Conservation (phyloP, 352 stramenopile species). For the Globisporangium emineosum region DNA sequence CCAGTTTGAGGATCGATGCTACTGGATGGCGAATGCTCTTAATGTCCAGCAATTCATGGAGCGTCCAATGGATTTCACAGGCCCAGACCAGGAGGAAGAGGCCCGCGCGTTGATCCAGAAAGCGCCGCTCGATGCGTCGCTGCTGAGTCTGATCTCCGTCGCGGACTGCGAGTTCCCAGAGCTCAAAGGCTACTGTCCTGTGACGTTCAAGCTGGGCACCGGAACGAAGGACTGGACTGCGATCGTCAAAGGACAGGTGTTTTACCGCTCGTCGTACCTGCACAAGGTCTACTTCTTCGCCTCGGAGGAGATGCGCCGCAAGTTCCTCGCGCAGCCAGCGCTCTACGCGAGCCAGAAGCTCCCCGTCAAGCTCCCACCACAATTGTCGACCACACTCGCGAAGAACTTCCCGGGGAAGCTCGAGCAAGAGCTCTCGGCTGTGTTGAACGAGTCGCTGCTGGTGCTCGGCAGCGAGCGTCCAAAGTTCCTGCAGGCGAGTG, state of each 20-base stretch:
- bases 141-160: conserved; percentile 59
- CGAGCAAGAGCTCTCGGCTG: conserved; percentile 56
- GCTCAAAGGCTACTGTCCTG: conserved; percentile 71
- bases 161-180: conserved; percentile 68
- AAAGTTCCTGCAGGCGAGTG: conserved; percentile 51
- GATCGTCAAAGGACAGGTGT: conserved; percentile 52
- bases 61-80: conserved; percentile 33
- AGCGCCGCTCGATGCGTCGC: conserved; percentile 52
- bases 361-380: conserved; percentile 61
- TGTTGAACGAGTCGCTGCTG: conserved; percentile 63
- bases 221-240: conserved; percentile 39
- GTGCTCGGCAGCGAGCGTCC: conserved; percentile 46
- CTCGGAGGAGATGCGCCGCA: conserved; percentile 39
- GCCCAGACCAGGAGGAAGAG: conserved; percentile 25
- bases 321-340: conserved; percentile 46
- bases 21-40: conserved; percentile 42
- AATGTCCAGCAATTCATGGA: conserved; percentile 35
- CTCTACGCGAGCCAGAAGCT: conserved; percentile 42
- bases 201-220: conserved; percentile 46
- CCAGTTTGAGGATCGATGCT: conserved; percentile 31
- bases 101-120: conserved; percentile 31
- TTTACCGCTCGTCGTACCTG: conserved; percentile 58
- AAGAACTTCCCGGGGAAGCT: conserved; percentile 55
- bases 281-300: conserved; percentile 60
- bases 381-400: conserved; percentile 31